Evolutionary conservation across 495 filamentous ascomycete genomes (phyloP), one percentile per base, ranked within the genome.

Genomic region (Neurospora cerealis): DNA sequence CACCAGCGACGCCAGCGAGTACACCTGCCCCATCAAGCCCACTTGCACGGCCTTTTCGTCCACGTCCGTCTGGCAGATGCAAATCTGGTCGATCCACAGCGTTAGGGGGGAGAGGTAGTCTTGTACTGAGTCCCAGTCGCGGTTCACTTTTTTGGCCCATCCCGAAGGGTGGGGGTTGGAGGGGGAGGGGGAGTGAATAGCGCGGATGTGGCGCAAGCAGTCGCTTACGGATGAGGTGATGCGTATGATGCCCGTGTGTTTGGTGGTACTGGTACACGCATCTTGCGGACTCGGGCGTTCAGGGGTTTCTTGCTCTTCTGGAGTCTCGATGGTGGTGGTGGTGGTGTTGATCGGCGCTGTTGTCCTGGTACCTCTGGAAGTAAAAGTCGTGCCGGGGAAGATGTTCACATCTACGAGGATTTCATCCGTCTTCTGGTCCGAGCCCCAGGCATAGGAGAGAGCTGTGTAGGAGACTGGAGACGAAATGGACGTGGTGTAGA

Each of bases 31-130:
- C 80, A 82, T 82, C 11, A 75, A 70, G n/a, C 46, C 13, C 1
- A 82, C 79, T 72, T 82, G 80, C 7, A 70, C 11, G 5, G 39
- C 70, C 41, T 75, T 76, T 60, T 82, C 80, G 5, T 24, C 38
- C 9, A 41, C 24, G 44, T 79, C 72, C 0, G 36, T 17, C 41
- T 82, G 80, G 72, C 80, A 71, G 70, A 82, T 82, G 72, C 80
- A 82, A 17, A 82, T 73, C 7, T 77, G 77, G 39, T 76, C 75
- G 42, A 76, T 74, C 73, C 75, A 76, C 19, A 75, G 8, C 8
- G 38, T 40, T 7, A 40, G 8, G 34, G 34, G 34, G 3, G 34
- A 34, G 34, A 34, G 34, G 34, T 34, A 4, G 34, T 34, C 3
- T 34, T 34, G 34, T 3, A 5, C 34, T 34, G 3, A 5, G 34